A percentile compares a stretch with the other conserved stretches of the same genome.
These are phyloP conservation scores for Candida endomychidarum DNA, from an alignment of 805 yeast species.

Conservation along the genomic window DNA sequence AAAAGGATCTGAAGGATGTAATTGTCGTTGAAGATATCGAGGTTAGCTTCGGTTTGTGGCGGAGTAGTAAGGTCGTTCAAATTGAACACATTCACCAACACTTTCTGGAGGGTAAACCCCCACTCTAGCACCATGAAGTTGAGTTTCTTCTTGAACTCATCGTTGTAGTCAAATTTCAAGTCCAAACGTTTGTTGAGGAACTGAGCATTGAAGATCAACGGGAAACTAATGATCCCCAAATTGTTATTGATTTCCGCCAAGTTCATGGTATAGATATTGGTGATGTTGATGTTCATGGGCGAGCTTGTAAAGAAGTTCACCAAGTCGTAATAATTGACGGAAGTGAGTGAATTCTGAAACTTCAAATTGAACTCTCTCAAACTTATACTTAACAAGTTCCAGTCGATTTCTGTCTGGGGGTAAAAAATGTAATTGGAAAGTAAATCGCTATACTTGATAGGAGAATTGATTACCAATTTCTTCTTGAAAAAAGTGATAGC, in stretches of 20 bases:
- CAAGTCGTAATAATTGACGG: not conserved
- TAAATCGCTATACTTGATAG: conserved; percentile 50
- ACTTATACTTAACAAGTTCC: conserved; percentile 47
- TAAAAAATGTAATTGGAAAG: conserved; percentile 45
- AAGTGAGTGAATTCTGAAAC: conserved; percentile 12
- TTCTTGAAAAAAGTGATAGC: conserved; percentile 38
- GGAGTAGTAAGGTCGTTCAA: conserved; percentile 13
- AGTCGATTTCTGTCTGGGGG: conserved; percentile 39
- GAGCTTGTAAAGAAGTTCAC: conserved; percentile 1
- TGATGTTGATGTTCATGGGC: conserved; percentile 9
- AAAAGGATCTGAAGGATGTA: conserved; percentile 29
- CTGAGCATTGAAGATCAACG: conserved; percentile 41
- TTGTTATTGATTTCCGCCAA: conserved; percentile 44
- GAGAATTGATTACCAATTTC: conserved; percentile 50
- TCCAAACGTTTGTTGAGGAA: conserved; percentile 27
- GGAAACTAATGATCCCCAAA: conserved; percentile 51
- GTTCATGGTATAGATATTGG: conserved; percentile 1
- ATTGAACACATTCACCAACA: conserved; percentile 29
- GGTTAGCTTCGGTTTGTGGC: conserved; percentile 9
- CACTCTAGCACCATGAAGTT: conserved; percentile 42
- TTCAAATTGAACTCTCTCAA: conserved; percentile 44
- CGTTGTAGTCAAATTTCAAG: conserved; percentile 21
- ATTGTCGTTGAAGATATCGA: conserved; percentile 21
- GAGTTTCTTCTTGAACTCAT: conserved; percentile 25
- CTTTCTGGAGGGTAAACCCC: conserved; percentile 44